Conservation (phyloP, 1,284 basidiomycete genomes). For the Puccinia horiana region DNA sequence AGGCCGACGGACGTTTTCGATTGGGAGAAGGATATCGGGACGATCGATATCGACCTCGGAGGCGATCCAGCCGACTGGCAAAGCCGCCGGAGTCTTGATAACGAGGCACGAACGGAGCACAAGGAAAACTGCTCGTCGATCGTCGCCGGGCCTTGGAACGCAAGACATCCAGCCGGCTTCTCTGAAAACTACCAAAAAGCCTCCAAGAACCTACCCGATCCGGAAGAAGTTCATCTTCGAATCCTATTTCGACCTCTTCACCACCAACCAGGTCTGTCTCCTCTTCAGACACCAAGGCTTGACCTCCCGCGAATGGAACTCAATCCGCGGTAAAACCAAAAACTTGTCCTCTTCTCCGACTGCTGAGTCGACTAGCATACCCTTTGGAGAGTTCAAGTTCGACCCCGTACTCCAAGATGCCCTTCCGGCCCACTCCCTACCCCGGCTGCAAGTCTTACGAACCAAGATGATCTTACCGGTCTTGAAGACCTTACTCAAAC, state of each 20-base stretch:
- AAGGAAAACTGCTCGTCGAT: background rate
- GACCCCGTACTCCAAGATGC: background rate
- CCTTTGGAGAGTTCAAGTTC: constrained; percentile 22
- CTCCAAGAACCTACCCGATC: constrained; percentile 27
- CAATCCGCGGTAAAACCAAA: constrained; percentile 33
- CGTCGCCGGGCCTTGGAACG: too few relatives aligned
- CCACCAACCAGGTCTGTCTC: constrained; percentile 19
- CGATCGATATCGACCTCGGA: background rate
- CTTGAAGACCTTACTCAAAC: constrained; percentile 8
- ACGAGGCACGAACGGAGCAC: background rate
- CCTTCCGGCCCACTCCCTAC: background rate
- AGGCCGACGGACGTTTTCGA: background rate
- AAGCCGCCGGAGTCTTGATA: background rate
- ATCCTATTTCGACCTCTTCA: constrained; percentile 30
- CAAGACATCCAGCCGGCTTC: background rate
- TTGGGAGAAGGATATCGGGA: background rate
- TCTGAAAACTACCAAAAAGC: background rate
- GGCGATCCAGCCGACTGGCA: background rate
- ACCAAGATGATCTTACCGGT: constrained; percentile 39
- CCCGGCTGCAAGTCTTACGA: constrained; percentile 36
- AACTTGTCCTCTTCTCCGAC: constrained; percentile 21
- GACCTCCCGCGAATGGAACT: constrained; percentile 43
- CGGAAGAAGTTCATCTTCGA: constrained; percentile 47
- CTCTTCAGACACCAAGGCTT: constrained; percentile 41
- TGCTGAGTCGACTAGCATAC: background rate